These are phyloP conservation scores for Calonectria hawksworthii DNA, from an alignment of 2,329 filamentous ascomycete genomes.

Conservation along the genomic window DNA sequence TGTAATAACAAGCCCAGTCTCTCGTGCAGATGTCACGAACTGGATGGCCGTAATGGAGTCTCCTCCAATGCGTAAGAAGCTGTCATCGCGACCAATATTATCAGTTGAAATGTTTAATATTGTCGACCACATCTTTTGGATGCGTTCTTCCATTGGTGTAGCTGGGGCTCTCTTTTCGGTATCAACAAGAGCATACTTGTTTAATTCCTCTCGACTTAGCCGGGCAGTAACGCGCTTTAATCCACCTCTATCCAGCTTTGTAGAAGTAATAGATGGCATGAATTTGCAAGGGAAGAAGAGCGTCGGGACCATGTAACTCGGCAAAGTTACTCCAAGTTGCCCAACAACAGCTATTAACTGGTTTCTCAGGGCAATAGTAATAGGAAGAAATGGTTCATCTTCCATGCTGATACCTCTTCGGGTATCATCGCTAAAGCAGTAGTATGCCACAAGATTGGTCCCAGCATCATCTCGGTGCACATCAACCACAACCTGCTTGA, in stretches of 20 bases:
- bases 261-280: slow-evolving; percentile 23
- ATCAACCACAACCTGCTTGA: slow-evolving; percentile 8
- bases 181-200: slow-evolving; percentile 17
- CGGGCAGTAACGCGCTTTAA: slow-evolving; percentile 8
- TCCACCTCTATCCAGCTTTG: slow-evolving; percentile 29
- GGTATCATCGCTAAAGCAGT: neutral
- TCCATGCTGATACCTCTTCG: neutral
- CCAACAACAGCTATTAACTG: neutral
- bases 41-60: slow-evolving; percentile 48
- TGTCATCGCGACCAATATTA: slow-evolving; percentile 30
- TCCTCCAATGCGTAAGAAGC: slow-evolving; percentile 13
- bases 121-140: slow-evolving; percentile 52
- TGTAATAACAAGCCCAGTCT: neutral
- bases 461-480: slow-evolving; percentile 1
- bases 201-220: slow-evolving; percentile 6
- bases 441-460: slow-evolving; percentile 17
- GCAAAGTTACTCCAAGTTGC: slow-evolving; percentile 10
- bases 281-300: slow-evolving; percentile 23
- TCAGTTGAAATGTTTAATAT: slow-evolving; percentile 44
- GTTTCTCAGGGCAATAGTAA: neutral
- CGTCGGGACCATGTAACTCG: slow-evolving; percentile 33
- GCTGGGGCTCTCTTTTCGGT: slow-evolving; percentile 11
- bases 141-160: neutral
- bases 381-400: neutral
- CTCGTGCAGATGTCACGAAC: slow-evolving; percentile 14